Percentiles rank a stretch among this genome's conserved stretches.
phyloP scores from a whole-genome alignment of 805 yeast species.

The Metschnikowia lachancei region DNA sequence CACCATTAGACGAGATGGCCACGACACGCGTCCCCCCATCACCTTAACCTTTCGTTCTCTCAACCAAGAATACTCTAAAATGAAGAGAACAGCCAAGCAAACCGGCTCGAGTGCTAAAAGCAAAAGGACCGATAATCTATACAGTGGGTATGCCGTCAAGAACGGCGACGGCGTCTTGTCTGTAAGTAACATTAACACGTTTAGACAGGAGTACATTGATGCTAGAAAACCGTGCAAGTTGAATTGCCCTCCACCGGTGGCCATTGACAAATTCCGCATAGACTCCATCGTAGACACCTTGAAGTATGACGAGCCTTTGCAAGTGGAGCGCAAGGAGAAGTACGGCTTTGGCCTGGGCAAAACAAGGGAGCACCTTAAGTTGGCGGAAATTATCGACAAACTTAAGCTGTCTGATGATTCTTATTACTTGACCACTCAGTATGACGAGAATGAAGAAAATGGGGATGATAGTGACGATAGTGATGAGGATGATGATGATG shows the following conservation, averaged over 20 bases:
- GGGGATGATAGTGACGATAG: conserved; percentile 10
- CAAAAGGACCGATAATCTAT: conserved; percentile 6
- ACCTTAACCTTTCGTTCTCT: too few species aligned
- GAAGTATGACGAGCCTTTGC: conserved; percentile 35
- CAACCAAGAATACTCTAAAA: too few species aligned
- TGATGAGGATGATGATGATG: neutral
- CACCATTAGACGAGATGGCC: too few species aligned
- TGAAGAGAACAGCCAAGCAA: conserved; percentile 3
- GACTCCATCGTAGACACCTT: conserved; percentile 36
- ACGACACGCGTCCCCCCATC: too few species aligned
- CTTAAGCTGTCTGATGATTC: conserved; percentile 43
- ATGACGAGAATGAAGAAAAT: conserved; percentile 44
- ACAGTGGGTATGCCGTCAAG: conserved; percentile 13
- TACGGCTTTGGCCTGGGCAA: conserved; percentile 73
- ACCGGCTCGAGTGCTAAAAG: conserved; percentile 3
- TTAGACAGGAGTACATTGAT: conserved; percentile 40
- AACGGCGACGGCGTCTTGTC: conserved; percentile 1
- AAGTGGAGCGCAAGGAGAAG: conserved; percentile 55
- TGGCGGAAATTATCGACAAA: conserved; percentile 47
- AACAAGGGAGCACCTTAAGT: conserved; percentile 48
- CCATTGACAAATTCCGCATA: conserved; percentile 32
- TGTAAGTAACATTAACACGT: conserved; percentile 18
- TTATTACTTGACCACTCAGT: conserved; percentile 69
- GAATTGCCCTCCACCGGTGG: conserved; percentile 25
- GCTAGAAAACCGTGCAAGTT: conserved; percentile 52